Base-by-base conservation (phyloP, 1,139 yeast genomes). In the Nakaseomyces glabratus region DNA sequence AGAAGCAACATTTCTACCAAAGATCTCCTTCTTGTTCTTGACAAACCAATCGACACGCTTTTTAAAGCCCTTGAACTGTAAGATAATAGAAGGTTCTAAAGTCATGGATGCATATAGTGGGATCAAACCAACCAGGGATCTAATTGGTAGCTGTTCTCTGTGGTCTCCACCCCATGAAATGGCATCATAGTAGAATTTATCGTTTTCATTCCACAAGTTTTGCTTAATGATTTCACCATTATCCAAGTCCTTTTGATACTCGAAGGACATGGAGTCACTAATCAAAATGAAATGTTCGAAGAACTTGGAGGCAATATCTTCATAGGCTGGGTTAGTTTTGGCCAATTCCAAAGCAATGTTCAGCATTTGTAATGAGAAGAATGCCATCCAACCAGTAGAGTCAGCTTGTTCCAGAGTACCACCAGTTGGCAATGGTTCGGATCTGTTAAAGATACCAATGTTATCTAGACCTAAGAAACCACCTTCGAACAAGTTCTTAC, bases 371-470 rank as follows among this genome's bases (percentile, higher is more conserved):
- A 86, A 66, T 20, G 82, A 75, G 62, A 78, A 86, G 62, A 88
- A 86, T 0, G 95, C 95, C 93, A 86, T 82, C 96, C 96, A 86
- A 23, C 95, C 95, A 5, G 96, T 86, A 20, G 94, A 82, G 57
- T 86, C 96, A 1, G 95, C 94, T 59, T 86, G 96, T 56, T 84
- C 93, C 47, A 86, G 67, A 31, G 69, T 73, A 31, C 95, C 95
- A 23, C 95, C 95, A 1, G 94, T 82, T 23, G 96, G 96, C 50
- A 82, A 67, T 1, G 93, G 93, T 61, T 86, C 96, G 3, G 94
- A 82, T 57, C 96, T 73, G 58, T 86, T 86, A 64, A 86, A 86
- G 44, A 86, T 69, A 45, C 95, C 95, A 60, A 86, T 86, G 59
- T 86, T 86, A 60, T 86, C 96, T 42, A 86, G 67, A 3, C 96